Conservation (phyloP, 345 rosid species). For the Ceriops zippeliana region DNA sequence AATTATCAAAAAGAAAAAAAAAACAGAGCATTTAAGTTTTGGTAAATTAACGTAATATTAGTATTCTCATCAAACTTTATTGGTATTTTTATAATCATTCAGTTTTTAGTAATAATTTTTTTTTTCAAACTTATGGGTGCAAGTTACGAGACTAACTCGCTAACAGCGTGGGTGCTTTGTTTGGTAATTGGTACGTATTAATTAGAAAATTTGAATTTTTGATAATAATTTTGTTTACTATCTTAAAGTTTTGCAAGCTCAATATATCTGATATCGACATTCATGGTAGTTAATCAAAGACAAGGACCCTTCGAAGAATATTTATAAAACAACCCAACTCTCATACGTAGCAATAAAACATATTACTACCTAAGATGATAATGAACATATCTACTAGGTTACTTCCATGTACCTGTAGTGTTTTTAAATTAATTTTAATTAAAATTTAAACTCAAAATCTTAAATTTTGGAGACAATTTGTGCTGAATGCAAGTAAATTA, state of each 20-base stretch:
- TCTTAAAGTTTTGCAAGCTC: too few species aligned
- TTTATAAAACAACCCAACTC: neutral
- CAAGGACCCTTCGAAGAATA: neutral
- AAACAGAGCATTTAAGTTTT: too few species aligned
- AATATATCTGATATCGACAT: neutral
- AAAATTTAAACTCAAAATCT: too few species aligned
- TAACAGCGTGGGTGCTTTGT: neutral
- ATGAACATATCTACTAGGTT: neutral
- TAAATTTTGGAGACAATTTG: too few species aligned
- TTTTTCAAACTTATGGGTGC: neutral
- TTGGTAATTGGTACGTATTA: conserved; percentile 2
- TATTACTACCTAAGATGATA: neutral
- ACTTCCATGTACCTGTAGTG: too few species aligned
- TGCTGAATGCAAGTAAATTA: too few species aligned
- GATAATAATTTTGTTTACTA: too few species aligned
- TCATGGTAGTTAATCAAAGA: neutral
- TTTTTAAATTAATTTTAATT: neutral
- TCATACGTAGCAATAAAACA: neutral
- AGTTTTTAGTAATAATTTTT: too few species aligned
- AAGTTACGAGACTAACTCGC: neutral
- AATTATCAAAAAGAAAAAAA: too few species aligned
- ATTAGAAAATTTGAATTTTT: neutral
- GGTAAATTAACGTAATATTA: too few species aligned
- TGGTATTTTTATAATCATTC: too few species aligned
- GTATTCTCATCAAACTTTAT: too few species aligned